A percentile compares a stretch with the other conserved stretches of the same genome.
phyloP scores from a whole-genome alignment of 2,329 filamentous ascomycete genomes.

The Sodiomyces alkalinus region DNA sequence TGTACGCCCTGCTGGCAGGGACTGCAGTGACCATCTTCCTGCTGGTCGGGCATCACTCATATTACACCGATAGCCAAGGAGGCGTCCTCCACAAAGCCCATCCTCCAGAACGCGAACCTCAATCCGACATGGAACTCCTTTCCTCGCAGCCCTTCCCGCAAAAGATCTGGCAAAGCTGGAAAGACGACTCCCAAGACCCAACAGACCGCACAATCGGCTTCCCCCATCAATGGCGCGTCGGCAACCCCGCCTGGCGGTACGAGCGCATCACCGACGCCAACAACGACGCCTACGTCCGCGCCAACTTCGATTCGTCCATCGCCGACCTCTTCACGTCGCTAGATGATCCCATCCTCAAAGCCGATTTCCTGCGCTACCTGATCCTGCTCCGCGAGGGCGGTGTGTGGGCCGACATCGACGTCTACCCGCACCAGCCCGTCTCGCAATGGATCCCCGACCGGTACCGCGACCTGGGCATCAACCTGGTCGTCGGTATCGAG shows the following conservation, averaged over 20 bases:
- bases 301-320: constrained; percentile 46
- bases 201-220: constrained; percentile 13
- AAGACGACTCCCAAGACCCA: constrained; percentile 13
- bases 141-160: constrained; percentile 7
- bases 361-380: constrained; percentile 45
- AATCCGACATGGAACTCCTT: no score
- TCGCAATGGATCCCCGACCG: constrained; percentile 49
- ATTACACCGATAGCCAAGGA: no score
- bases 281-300: constrained; percentile 32
- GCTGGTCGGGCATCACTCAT: no score
- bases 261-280: constrained; percentile 15
- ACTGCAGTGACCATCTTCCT: no score
- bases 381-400: constrained; percentile 52
- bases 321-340: constrained; percentile 32
- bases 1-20: no score
- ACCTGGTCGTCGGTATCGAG: constrained; percentile 56
- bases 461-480: constrained; percentile 45
- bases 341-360: constrained; percentile 36
- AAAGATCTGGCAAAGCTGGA: constrained; percentile 19
- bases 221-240: constrained; percentile 10
- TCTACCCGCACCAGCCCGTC: constrained; percentile 46
- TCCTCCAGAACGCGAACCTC: no score
- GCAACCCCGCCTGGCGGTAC: constrained; percentile 13
- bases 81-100: no score
- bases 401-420: constrained; percentile 58